Evolutionary conservation across 1,139 yeast genomes (phyloP).

Genomic region (Suhomyces bolitotheri): DNA sequence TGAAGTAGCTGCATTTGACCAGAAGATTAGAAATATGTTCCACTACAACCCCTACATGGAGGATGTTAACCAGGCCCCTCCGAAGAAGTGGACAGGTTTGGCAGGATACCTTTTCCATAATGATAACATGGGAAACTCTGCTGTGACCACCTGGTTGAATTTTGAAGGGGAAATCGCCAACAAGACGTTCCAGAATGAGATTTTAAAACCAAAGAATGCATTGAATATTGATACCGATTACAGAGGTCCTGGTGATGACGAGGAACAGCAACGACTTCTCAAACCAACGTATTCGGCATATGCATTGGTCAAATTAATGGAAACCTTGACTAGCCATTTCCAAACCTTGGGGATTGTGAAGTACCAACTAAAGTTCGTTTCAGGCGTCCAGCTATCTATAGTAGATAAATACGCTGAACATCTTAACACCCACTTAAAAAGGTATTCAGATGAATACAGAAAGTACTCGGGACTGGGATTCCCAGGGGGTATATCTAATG

Average conservation of each 20-base stretch:
- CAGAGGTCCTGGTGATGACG: constrained; percentile 38
- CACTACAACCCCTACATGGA: constrained; percentile 54
- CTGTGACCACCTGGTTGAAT: constrained; percentile 57
- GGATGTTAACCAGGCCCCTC: constrained; percentile 27
- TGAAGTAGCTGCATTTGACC: constrained; percentile 63
- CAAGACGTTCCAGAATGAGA: constrained; percentile 55
- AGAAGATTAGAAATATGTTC: constrained; percentile 51
- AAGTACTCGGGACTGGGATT: constrained; percentile 38
- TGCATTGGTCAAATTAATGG: constrained; percentile 61
- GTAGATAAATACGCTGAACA: constrained; percentile 60
- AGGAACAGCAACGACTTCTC: constrained; percentile 24
- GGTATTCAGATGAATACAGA: constrained; percentile 47
- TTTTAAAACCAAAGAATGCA: constrained; percentile 53
- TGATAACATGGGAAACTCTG: constrained; percentile 34
- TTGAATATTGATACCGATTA: constrained; percentile 64
- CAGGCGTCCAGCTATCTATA: constrained; percentile 66
- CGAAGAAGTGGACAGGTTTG: constrained; percentile 56
- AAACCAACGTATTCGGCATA: constrained; percentile 71
- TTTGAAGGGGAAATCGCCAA: constrained; percentile 62
- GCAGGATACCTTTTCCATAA: constrained; percentile 54
- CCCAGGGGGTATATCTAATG: constrained; percentile 34
- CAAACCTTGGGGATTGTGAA: constrained; percentile 55
- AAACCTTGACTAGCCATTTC: constrained; percentile 66
- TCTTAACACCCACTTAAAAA: constrained; percentile 46
- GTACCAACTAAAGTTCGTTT: constrained; percentile 66